Base-by-base conservation (phyloP, 441 rosid genomes). In the Macaranga tanarius region DNA sequence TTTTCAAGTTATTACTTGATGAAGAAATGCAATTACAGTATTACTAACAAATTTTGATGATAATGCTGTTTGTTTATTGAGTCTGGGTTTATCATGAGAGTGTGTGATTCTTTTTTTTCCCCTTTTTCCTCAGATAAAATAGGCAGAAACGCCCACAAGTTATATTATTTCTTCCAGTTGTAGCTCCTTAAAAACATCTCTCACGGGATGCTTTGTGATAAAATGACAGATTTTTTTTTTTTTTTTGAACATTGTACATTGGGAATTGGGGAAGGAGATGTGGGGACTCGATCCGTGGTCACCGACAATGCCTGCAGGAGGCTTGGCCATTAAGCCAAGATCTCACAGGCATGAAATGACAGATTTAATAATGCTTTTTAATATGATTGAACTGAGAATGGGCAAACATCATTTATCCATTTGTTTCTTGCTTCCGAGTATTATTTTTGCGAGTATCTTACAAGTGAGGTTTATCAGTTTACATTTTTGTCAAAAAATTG, bases 61-160 rank as follows among this genome's bases (percentile, higher is more conserved):
- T 65, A 45, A 59, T 60, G 45, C 48, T 71, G 23, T 40, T 12
- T 45, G 7, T 64, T 56, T 75, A 42, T 44, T 25, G 54, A 47
- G 45, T 26, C 44, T 48, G 40, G 56, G 8, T 57, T 4, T 25
- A 60, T 5, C 63, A 23, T 56, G 16, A 15, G 23, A 69, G 28
- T 69, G 28, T 69, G 40, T 42, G 62, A 38, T 13, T 5, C 8
- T 16, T 1, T 12, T n/a, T 13, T 7, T 20, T 28, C 12, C 8
- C 13, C 31, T 22, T 10, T 23, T 9, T 7, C 12, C 22, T 26
- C 63, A 16, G 7, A 15, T 50, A 1, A 20, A 45, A 11, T 56
- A 52, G 52, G n/a, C 42, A 0, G 15, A 34, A 40, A 40, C 38
- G 40, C 7, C 34, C n/a, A 22, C 19, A 16, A 19, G 42, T 19